Base-by-base conservation (phyloP, 345 rosid species). In the Eucalyptus sp. region DNA sequence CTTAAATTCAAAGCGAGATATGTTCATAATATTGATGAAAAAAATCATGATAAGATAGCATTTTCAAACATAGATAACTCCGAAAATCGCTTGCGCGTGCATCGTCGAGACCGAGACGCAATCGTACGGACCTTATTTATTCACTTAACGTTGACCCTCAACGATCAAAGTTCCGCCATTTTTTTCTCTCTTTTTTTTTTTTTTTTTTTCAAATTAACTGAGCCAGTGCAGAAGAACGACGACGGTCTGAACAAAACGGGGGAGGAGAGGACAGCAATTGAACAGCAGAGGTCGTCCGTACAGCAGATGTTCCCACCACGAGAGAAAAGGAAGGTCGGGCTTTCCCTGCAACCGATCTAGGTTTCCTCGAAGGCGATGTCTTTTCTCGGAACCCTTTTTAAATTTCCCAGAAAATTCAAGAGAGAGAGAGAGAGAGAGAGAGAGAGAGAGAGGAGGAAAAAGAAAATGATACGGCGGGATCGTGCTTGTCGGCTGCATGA, bases 381-480 rank as follows among this genome's bases (percentile, higher is more conserved):
- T 18, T 37, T 71, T 71, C 41, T 37, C 41, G 44, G 83, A 20
- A 71, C 4, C 8, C 83, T 76, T 76, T 76, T 76, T 20, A 76
- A 37, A 41, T 41, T 76, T 76, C 83, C 83, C 83, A 76, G 83
- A 76, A 76, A 76, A 41, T 76, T 76, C 11, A 68, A 27, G 68
- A 60, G 1, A 62, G 37, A 64, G 18, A 64, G 37, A 29, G 18
- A 29, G 0, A 68, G 43, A 68, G 7, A 37, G 13, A 68, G 20
- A 66, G 52, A 50, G 10, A 33, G 20, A 10, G 83, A 76, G 76
- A 64, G 46, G 24, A n/a, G 46, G 54, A 66, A 71, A 93, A 87
- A 87, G 89, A 85, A 89, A 92, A 90, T 41, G 92, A 91, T 90
- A 58, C 92, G 88, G 89, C 91, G 91, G 91, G 93, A 92, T 92